phyloP scores from a whole-genome alignment of 106 monocot genomes.

The Acanthochlamys bracteata region DNA sequence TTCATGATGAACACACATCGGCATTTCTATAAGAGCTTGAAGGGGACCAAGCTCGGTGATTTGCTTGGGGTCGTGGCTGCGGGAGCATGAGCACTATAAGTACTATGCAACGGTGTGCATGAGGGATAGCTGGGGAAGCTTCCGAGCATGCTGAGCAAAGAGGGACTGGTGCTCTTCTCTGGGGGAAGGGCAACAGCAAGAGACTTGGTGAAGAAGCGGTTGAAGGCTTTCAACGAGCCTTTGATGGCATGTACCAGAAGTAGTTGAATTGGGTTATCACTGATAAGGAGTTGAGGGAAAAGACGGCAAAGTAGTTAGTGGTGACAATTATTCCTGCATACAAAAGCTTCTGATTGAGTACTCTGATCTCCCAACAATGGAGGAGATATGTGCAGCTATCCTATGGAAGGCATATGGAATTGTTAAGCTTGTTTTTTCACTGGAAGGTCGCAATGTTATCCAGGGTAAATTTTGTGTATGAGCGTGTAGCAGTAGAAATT shows the following conservation, averaged over 20 bases:
- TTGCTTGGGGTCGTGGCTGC: too few relatives aligned
- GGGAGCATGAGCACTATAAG: too few relatives aligned
- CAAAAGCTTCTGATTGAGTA: too few relatives aligned
- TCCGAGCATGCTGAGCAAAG: conserved; percentile 49
- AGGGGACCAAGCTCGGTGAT: too few relatives aligned
- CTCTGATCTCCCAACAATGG: too few relatives aligned
- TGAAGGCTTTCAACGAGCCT: conserved; percentile 60
- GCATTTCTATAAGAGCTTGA: conserved; percentile 60
- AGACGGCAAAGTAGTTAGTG: conserved; percentile 39
- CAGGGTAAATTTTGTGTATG: too few relatives aligned
- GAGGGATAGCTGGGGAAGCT: conserved; percentile 81
- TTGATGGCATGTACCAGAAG: conserved; percentile 73
- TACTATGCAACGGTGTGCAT: conserved; percentile 21
- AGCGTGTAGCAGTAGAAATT: too few relatives aligned
- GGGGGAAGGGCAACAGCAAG: conserved; percentile 76
- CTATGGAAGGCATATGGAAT: too few relatives aligned
- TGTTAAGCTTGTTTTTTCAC: too few relatives aligned
- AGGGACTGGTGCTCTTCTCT: conserved; percentile 74
- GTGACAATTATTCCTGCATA: conserved; percentile 35
- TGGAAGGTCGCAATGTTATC: too few relatives aligned
- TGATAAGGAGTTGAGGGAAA: conserved; percentile 77
- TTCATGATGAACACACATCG: conserved; percentile 87
- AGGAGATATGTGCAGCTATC: too few relatives aligned
- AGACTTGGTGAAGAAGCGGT: conserved; percentile 18
- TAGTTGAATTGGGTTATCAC: conserved; percentile 66